phyloP scores from a whole-genome alignment of 2,329 filamentous ascomycete genomes.

The Diaporthe nobilis region DNA sequence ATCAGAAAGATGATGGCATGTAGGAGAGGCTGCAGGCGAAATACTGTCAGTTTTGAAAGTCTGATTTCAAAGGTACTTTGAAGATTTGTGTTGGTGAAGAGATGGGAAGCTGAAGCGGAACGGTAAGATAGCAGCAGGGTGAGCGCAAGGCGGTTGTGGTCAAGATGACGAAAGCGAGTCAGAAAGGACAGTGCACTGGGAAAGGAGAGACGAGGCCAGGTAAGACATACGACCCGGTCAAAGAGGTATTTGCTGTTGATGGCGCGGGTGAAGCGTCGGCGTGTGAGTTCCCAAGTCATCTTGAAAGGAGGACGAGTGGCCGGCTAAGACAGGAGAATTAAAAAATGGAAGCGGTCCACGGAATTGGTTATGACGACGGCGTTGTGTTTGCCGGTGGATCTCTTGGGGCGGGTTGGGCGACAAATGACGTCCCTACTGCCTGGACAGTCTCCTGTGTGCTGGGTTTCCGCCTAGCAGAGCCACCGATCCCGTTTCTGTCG shows the following conservation, averaged over 20 bases:
- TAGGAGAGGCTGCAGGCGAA: constrained; percentile 79
- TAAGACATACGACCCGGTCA: constrained; percentile 76
- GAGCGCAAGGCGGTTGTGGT: constrained; percentile 20
- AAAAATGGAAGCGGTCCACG: constrained; percentile 14
- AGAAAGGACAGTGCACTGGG: constrained; percentile 27
- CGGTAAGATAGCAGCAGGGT: not conserved
- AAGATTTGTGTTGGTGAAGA: constrained; percentile 1
- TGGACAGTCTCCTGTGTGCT: not conserved
- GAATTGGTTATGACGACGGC: constrained; percentile 21
- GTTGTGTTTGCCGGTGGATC: constrained; percentile 27
- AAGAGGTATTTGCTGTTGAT: constrained; percentile 82
- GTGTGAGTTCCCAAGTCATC: constrained; percentile 72
- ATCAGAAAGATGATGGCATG: constrained; percentile 88
- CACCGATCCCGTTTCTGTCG: constrained; percentile 3
- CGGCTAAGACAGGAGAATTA: constrained; percentile 14
- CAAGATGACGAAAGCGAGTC: constrained; percentile 40
- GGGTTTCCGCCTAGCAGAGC: constrained; percentile 12
- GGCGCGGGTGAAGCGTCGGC: constrained; percentile 73
- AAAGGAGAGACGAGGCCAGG: constrained; percentile 26
- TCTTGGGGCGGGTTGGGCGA: constrained; percentile 23
- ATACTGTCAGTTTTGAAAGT: constrained; percentile 15
- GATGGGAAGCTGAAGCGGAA: not conserved
- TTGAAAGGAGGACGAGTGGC: constrained; percentile 40
- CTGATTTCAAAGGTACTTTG: not conserved
- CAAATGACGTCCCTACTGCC: constrained; percentile 32